These are phyloP conservation scores for Colletotrichum truncatum DNA, from an alignment of 2,329 filamentous ascomycete species.

Conservation along the genomic window DNA sequence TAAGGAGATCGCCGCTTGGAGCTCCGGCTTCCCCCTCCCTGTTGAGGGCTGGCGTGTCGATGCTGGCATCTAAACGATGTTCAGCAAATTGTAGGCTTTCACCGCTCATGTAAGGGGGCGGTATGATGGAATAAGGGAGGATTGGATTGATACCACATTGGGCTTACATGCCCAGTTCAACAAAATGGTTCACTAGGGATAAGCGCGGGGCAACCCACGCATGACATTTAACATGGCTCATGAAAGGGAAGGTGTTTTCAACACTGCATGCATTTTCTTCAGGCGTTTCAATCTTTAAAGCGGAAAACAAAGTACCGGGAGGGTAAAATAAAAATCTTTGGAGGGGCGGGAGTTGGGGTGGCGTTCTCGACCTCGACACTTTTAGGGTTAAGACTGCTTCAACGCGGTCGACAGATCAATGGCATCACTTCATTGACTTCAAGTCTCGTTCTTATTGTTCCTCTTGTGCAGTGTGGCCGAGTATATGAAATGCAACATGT, in stretches of 20 bases:
- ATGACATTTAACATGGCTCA: slow-evolving; percentile 33
- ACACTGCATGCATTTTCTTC: slow-evolving; percentile 42
- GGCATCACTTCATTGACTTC: slow-evolving; percentile 23
- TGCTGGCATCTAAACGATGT: slow-evolving; percentile 61
- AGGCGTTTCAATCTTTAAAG: slow-evolving; percentile 42
- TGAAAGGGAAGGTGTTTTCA: slow-evolving; percentile 32
- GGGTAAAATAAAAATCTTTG: slow-evolving; percentile 25
- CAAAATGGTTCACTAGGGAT: slow-evolving; percentile 27
- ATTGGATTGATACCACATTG: slow-evolving; percentile 22
- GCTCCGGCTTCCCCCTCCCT: slow-evolving; percentile 89
- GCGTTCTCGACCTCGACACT: slow-evolving; percentile 35
- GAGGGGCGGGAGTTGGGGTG: slow-evolving; percentile 36
- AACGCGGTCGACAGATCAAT: slow-evolving; percentile 27
- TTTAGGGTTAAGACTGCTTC: slow-evolving; percentile 29
- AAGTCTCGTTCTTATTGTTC: background rate
- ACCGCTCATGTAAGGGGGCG: slow-evolving; percentile 4
- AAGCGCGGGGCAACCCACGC: slow-evolving; percentile 23
- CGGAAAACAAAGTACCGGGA: slow-evolving; percentile 25
- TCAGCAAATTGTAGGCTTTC: background rate
- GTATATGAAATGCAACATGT: too few species aligned
- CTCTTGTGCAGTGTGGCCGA: too few species aligned
- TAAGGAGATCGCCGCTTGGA: slow-evolving; percentile 91
- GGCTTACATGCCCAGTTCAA: slow-evolving; percentile 20
- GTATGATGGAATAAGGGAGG: background rate
- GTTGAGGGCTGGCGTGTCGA: slow-evolving; percentile 76